phyloP scores from a whole-genome alignment of 2,329 filamentous ascomycete genomes.

The Fusarium domesticum region DNA sequence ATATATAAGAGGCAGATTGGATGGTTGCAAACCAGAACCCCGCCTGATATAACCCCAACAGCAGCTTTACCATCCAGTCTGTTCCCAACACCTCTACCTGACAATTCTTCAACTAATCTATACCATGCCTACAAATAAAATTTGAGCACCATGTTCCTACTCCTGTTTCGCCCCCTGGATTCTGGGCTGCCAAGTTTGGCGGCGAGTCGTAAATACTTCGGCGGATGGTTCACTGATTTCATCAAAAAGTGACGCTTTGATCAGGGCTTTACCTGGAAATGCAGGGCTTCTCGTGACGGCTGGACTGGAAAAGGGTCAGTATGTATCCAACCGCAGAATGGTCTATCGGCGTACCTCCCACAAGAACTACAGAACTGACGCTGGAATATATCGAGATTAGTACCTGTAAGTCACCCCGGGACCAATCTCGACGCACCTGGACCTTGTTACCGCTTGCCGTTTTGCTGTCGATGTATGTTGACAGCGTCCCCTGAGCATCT shows the following conservation, averaged over 20 bases:
- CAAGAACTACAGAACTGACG: background rate
- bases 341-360: background rate
- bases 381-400: no score
- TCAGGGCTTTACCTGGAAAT: background rate
- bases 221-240: background rate
- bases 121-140: no score
- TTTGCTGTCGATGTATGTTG: background rate
- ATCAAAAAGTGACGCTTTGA: background rate
- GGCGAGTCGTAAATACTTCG: background rate
- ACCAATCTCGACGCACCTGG: background rate
- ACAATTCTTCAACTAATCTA: no score
- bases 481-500: background rate
- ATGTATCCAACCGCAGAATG: background rate
- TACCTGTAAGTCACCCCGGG: no score
- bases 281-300: background rate
- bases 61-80: no score
- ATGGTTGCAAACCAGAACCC: no score
- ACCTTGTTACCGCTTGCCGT: background rate
- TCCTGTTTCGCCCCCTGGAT: background rate
- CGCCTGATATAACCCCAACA: no score
- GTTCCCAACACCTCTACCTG: no score
- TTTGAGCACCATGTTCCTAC: no score
- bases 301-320: background rate
- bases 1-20: no score
- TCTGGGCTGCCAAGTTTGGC: background rate